Base-by-base conservation (phyloP, 768 basidiomycete genomes). In the Boletus coccyginus region DNA sequence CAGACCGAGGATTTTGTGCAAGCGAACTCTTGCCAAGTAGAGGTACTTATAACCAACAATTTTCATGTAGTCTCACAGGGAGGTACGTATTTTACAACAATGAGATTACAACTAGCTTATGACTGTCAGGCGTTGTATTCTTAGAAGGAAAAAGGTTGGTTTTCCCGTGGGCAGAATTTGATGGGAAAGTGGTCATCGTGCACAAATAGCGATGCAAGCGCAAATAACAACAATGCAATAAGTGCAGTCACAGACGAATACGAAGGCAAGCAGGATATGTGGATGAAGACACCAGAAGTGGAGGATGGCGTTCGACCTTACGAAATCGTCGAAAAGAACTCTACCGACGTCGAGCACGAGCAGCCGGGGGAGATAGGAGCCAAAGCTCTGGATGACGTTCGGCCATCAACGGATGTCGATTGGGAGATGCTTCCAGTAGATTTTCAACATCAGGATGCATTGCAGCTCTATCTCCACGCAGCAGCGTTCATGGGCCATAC, bases 71-170 rank as follows among this genome's bases (percentile, higher is more conserved):
- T 52, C 19, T 56, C 38, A 3, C 42, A 52, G 13, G 43, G 19
- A 9, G 55, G 55, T 56, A 27, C 21, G 36, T 33, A 16, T 21
- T 14, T 39, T 45, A 5, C 33, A 2, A 11, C 27, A 9, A 31
- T 44, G 9, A 32, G 11, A 24, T n/a, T 13, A 19, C 29, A 32
- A 4, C 2, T 27, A 17, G 21, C 17, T 52, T 17, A 45, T 33
- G 17, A 33, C 31, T n/a, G 19, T n/a, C 7, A 51, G 55, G 55
- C n/a, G 49, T 42, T 44, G 55, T 45, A 45, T 55, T 45, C 9
- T 31, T 55, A 14, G 48, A 29, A 16, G 29, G 5, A 19, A 50
- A 43, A 38, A 38, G 16, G 54, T 50, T 24, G 11, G 53, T 17
- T 5, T 16, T 35, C 27, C 14, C 31, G 17, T 27, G 39, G 32